These are phyloP conservation scores for Aegle marmelos DNA, from an alignment of 345 rosid genomes.

Conservation along the genomic window DNA sequence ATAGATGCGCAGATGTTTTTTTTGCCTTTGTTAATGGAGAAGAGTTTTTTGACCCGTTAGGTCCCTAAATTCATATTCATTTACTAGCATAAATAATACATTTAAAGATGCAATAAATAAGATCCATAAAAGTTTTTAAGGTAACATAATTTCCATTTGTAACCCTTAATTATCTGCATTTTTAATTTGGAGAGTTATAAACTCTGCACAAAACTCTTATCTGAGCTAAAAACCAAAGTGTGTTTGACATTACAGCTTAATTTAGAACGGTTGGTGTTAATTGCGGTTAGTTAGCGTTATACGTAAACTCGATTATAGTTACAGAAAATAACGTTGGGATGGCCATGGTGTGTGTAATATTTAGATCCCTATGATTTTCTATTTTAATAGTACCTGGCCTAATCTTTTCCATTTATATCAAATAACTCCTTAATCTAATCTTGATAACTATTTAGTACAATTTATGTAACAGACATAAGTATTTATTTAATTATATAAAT, in stretches of 20 bases:
- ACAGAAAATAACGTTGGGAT: neutral
- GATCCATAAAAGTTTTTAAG: neutral
- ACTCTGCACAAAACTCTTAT: too few species aligned
- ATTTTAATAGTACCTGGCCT: neutral
- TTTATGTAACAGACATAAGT: too few species aligned
- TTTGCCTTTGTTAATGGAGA: neutral
- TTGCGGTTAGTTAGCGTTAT: neutral
- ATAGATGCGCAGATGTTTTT: too few species aligned
- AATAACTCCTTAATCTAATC: neutral
- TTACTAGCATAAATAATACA: neutral
- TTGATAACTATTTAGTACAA: rapidly evolving
- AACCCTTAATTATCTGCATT: neutral
- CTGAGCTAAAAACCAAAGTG: neutral
- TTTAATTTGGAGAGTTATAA: neutral
- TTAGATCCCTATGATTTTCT: neutral
- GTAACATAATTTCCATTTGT: neutral
- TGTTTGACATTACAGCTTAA: neutral
- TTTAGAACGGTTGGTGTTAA: neutral
- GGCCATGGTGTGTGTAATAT: neutral
- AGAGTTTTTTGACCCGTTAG: neutral
- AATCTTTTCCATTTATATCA: neutral
- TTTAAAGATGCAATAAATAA: neutral
- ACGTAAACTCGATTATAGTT: neutral
- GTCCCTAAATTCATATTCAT: neutral
- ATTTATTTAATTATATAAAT: too few species aligned